A percentile compares a stretch with the other conserved stretches of the same genome.
These are phyloP conservation scores for Vanrija sp. DNA, from an alignment of 1,284 basidiomycete genomes.

Conservation along the genomic window DNA sequence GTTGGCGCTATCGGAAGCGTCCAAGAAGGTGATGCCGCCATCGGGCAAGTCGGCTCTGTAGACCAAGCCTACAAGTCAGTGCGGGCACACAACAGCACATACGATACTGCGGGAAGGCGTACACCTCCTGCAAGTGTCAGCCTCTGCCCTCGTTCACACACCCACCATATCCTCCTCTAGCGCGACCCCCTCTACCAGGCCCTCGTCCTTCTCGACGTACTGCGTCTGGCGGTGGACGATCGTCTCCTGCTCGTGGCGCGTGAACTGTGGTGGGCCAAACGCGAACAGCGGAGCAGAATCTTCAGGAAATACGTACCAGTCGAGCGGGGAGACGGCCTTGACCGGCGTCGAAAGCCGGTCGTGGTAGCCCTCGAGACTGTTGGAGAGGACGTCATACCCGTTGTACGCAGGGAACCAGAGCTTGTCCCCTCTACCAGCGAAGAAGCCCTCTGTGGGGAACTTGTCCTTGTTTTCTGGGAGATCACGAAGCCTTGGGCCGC, in stretches of 20 bases:
- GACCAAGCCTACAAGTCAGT: constrained; percentile 1
- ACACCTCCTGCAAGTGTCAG: not conserved
- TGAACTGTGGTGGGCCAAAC: constrained; percentile 5
- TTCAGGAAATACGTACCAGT: not conserved
- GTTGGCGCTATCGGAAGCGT: not conserved
- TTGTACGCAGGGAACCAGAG: too few species aligned
- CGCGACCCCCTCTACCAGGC: not conserved
- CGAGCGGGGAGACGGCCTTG: too few species aligned
- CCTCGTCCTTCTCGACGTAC: not conserved
- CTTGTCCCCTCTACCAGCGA: too few species aligned
- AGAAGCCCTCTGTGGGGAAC: too few species aligned
- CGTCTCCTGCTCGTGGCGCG: not conserved
- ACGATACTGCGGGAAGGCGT: constrained; percentile 8
- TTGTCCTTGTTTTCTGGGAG: too few species aligned
- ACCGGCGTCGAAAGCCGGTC: too few species aligned
- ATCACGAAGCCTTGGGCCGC: too few species aligned
- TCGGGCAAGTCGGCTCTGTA: not conserved
- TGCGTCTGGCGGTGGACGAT: not conserved
- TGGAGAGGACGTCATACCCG: too few species aligned
- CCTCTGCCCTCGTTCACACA: too few species aligned
- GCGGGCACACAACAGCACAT: not conserved
- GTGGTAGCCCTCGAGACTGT: too few species aligned
- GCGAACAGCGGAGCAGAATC: not conserved
- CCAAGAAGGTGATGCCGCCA: not conserved
- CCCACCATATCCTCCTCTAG: not conserved